A percentile compares a stretch with the other conserved stretches of the same genome.
These are phyloP conservation scores for Leucocoprinus leucothites DNA, from an alignment of 768 basidiomycete species.

Conservation along the genomic window DNA sequence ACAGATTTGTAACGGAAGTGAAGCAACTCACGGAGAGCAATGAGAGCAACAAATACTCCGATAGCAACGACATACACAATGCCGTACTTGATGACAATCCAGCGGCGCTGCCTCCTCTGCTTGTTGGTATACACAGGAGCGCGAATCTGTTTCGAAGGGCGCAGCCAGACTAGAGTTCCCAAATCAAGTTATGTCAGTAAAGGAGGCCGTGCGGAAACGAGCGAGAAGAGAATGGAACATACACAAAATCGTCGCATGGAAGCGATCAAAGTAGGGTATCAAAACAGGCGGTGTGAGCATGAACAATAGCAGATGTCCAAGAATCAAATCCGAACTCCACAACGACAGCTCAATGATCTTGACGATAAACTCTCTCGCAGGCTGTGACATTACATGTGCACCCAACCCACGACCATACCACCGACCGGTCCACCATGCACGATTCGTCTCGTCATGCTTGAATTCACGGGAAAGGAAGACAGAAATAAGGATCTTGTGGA, in stretches of 20 bases:
- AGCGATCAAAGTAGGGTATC: slow-evolving; percentile 86
- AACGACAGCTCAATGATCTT: slow-evolving; percentile 96
- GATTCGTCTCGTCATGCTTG: slow-evolving; percentile 98
- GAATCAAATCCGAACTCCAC: slow-evolving; percentile 92
- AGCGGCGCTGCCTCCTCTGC: slow-evolving; percentile 84
- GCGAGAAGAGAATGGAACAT: slow-evolving; percentile 27
- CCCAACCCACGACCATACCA: slow-evolving; percentile 98
- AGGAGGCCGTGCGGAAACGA: not conserved
- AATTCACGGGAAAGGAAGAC: slow-evolving; percentile 96
- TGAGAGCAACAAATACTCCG: slow-evolving; percentile 68
- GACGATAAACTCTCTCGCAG: slow-evolving; percentile 94
- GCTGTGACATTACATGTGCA: slow-evolving; percentile 91
- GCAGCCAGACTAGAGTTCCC: slow-evolving; percentile 77
- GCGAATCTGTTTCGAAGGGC: slow-evolving; percentile 91
- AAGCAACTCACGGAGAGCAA: slow-evolving; percentile 66
- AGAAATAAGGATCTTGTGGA: slow-evolving; percentile 92
- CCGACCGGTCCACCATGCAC: slow-evolving; percentile 98
- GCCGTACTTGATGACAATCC: slow-evolving; percentile 88
- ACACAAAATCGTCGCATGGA: slow-evolving; percentile 92
- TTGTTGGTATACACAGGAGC: slow-evolving; percentile 89
- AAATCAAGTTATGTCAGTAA: slow-evolving; percentile 18
- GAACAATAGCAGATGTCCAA: slow-evolving; percentile 85
- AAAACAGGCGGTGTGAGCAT: slow-evolving; percentile 86
- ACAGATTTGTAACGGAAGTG: slow-evolving; percentile 9
- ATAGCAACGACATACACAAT: slow-evolving; percentile 70